Base-by-base conservation (phyloP, 2,329 filamentous ascomycete genomes). In the Byssochlamys sp. region DNA sequence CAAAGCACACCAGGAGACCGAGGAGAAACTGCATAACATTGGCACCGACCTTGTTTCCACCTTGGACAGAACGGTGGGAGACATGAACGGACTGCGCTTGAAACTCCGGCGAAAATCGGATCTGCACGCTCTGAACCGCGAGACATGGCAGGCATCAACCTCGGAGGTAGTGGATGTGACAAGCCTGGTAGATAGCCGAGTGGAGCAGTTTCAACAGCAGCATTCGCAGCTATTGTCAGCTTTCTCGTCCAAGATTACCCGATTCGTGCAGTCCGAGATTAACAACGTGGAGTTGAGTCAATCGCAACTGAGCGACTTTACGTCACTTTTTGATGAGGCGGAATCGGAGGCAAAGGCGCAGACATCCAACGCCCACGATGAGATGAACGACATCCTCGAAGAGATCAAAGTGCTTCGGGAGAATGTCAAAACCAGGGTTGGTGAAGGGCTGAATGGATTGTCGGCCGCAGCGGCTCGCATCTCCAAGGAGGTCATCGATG, bases 341-440 rank as follows among this genome's bases (percentile, higher is more conserved):
- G 85, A 87, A 70, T 77, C 79, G 54, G 83, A 88, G 63, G 81
- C 95, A 14, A 80, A 88, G 56, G 60, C 58, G 19, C 73, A 75
- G 58, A 74, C 70, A 1, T 66, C 65, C 4, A 63, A 66, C 60
- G 87, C 90, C 2, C 89, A 88, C 66, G 85, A 91, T 53, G 88
- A 91, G 57, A 91, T 96, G 89, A 91, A 96, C 65, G 79, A 83
- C n/a, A 87, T 96, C 1, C 80, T 99, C 9, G 89, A 94, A 66
- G 92, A 95, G 69, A 96, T 97, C 70, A 91, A 91, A 69, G 84
- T 83, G n/a, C 80, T 97, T 26, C 84, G 92, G 25, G 89, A 96
- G 70, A 86, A 89, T 55, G 90, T 97, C 55, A 96, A 96, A 77
- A 79, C 83, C 53, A 87, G 88, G 60, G 89, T 97, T 53, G 89